These are phyloP conservation scores for Sporisorium sorghi DNA, from an alignment of 1,284 basidiomycete genomes.

Conservation along the genomic window DNA sequence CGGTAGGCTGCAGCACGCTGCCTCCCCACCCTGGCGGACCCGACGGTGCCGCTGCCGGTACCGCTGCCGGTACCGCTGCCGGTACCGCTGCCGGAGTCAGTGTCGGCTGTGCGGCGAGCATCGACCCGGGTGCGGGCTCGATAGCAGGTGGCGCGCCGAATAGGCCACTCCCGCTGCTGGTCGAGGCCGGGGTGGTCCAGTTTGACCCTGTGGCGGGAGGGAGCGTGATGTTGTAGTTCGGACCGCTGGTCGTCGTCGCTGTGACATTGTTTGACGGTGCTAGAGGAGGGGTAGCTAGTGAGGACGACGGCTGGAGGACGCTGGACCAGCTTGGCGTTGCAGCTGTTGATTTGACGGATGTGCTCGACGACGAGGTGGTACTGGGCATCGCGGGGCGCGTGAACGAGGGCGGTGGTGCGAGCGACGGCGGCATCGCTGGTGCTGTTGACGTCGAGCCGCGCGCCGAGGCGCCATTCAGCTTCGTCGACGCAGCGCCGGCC, in stretches of 20 bases:
- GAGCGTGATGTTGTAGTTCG: constrained; percentile 61
- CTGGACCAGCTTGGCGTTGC: constrained; percentile 25
- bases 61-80: background rate
- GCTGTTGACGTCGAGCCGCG: background rate
- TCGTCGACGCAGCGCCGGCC: constrained; percentile 2
- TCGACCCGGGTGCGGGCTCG: constrained; percentile 9
- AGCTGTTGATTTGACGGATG: constrained; percentile 6
- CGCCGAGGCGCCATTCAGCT: constrained; percentile 12
- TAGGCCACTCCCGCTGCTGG: background rate
- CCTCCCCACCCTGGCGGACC: constrained; percentile 44
- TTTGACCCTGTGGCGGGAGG: constrained; percentile 37
- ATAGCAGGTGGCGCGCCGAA: constrained; percentile 17
- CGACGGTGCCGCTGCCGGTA: constrained; percentile 12
- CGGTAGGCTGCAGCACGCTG: constrained; percentile 48
- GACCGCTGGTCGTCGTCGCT: constrained; percentile 13
- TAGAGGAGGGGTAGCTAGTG: constrained; percentile 3
- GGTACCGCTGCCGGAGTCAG: background rate
- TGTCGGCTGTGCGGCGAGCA: background rate
- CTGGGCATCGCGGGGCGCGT: constrained; percentile 17
- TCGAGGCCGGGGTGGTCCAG: constrained; percentile 13
- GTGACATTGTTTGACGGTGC: background rate
- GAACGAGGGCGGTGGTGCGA: constrained; percentile 32
- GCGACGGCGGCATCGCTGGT: constrained; percentile 16
- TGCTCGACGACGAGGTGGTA: constrained; percentile 21
- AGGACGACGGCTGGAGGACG: constrained; percentile 32